Conservation (phyloP, 495 filamentous ascomycete species). For the Echria macrotheca region DNA sequence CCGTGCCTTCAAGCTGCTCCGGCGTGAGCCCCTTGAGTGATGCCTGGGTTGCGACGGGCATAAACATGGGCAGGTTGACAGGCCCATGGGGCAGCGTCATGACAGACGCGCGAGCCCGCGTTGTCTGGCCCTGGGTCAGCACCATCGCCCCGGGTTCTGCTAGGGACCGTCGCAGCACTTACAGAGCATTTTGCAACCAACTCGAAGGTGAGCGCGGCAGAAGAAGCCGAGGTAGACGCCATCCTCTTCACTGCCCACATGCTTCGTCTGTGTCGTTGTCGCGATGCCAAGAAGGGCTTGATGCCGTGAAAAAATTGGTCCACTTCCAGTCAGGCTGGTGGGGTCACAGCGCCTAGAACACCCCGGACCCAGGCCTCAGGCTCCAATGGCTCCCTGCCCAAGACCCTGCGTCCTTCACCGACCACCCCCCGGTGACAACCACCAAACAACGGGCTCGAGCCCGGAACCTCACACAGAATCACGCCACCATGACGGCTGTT, state of each 20-base stretch:
- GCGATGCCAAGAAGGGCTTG: background rate
- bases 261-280: conserved; percentile 2
- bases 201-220: conserved; percentile 70
- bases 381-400: too few relatives aligned
- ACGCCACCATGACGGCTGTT: too few relatives aligned
- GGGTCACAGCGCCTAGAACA: too few relatives aligned
- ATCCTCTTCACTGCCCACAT: conserved; percentile 39
- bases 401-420: too few relatives aligned
- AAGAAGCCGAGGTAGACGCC: conserved; percentile 40
- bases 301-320: background rate
- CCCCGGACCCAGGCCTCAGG: too few relatives aligned
- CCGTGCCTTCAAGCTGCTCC: conserved; percentile 80
- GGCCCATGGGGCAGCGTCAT: conserved; percentile 87
- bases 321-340: background rate
- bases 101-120: conserved; percentile 87
- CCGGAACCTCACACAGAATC: too few relatives aligned
- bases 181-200: conserved; percentile 80
- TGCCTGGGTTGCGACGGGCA: conserved; percentile 98
- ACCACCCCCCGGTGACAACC: too few relatives aligned
- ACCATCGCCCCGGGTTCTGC: background rate
- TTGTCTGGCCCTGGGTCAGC: conserved; percentile 57
- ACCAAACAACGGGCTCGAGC: too few relatives aligned
- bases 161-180: too few relatives aligned
- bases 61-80: conserved; percentile 87
- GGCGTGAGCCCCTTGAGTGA: conserved; percentile 92